phyloP scores from a whole-genome alignment of 202 grass and related monocot species.

The Bolboschoenoplectus hybrid region DNA sequence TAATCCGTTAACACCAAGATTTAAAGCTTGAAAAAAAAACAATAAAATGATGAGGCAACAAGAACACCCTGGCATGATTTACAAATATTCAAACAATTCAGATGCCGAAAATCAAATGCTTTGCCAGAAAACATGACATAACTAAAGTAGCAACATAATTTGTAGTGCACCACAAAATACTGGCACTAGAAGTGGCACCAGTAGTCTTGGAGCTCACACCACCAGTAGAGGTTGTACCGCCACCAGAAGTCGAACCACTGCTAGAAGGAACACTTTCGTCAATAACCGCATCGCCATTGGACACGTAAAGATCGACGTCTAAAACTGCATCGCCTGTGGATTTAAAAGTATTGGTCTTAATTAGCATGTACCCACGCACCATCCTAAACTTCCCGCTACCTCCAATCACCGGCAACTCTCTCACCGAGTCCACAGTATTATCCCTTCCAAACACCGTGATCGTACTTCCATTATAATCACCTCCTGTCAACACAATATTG shows the following conservation, averaged over 20 bases:
- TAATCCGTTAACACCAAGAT: not conserved
- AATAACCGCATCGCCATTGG: constrained; percentile 20
- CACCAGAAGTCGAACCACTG: not conserved
- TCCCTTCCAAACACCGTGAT: constrained; percentile 51
- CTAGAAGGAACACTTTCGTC: constrained; percentile 30
- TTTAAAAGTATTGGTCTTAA: constrained; percentile 36
- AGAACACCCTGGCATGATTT: not conserved
- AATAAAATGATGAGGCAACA: not conserved
- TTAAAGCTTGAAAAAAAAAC: not conserved
- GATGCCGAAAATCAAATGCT: constrained; percentile 20
- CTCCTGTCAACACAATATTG: constrained; percentile 47
- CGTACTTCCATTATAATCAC: constrained; percentile 52
- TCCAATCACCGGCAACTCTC: constrained; percentile 55
- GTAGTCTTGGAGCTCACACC: constrained; percentile 6
- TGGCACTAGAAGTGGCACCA: not conserved
- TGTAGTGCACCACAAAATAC: not conserved
- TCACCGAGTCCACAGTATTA: constrained; percentile 9
- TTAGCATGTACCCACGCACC: constrained; percentile 44
- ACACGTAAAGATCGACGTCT: constrained; percentile 52
- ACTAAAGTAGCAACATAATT: constrained; percentile 33
- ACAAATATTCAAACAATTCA: constrained; percentile 29
- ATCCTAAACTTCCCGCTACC: constrained; percentile 52
- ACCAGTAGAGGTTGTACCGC: not conserved
- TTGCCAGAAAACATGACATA: constrained; percentile 23
- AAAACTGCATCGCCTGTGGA: constrained; percentile 39